A percentile compares a stretch with the other conserved stretches of the same genome.
Evolutionary conservation across 2,329 filamentous ascomycete genomes (phyloP).

Genomic region (Colletotrichum sp.): DNA sequence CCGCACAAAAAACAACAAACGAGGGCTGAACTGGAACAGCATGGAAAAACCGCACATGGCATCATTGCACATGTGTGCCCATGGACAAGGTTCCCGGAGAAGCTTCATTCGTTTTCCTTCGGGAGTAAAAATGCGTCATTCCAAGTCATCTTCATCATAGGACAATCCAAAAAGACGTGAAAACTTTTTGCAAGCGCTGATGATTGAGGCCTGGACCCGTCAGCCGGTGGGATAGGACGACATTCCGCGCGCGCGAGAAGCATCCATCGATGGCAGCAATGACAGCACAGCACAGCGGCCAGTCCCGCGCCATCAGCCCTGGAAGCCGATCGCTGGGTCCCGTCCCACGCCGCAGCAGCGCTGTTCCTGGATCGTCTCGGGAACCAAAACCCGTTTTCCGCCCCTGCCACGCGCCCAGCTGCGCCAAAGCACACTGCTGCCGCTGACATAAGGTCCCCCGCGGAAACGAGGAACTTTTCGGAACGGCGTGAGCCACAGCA

Average conservation of each 20-base stretch:
- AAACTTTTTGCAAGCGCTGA: not conserved
- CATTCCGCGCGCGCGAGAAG: not conserved
- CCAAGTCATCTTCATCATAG: not conserved
- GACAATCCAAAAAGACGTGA: not conserved
- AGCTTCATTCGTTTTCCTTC: not conserved
- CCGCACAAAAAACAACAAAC: not conserved
- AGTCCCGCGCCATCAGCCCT: not conserved
- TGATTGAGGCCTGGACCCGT: not conserved
- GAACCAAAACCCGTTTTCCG: not conserved
- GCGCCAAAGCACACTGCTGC: not conserved
- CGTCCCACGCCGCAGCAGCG: not conserved
- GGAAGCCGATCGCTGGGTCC: not conserved
- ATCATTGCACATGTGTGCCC: not conserved
- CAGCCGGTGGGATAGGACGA: not conserved
- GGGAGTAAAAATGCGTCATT: not conserved
- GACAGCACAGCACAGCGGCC: not conserved
- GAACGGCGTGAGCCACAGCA: not conserved
- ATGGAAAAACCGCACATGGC: not conserved
- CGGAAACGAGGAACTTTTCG: not conserved
- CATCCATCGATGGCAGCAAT: not conserved
- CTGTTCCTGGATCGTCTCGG: not conserved
- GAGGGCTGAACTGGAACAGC: not conserved
- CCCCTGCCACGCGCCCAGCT: not conserved
- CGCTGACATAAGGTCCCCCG: not conserved
- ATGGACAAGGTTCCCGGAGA: slow-evolving; percentile 1